Base-by-base conservation (phyloP, 1,139 yeast genomes). In the Geotrichum aggregatum region DNA sequence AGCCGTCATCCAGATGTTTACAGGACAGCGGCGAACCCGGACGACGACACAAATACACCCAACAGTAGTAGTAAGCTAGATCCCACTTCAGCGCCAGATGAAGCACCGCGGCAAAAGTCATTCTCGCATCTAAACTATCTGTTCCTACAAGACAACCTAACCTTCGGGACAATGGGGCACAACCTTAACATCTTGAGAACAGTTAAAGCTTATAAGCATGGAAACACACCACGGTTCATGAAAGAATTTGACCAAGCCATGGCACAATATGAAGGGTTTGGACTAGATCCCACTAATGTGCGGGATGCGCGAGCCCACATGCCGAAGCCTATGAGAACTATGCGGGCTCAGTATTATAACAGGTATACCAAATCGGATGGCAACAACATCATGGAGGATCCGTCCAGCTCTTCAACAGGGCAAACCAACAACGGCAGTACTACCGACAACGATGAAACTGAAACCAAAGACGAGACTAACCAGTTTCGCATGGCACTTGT, bases 21-120 rank as follows among this genome's bases (percentile, higher is more conserved):
- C 44, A 56, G 8, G 44, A 55, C 10, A 40, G 35, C 11, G 38
- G 44, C 2, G 34, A 38, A 1, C 26, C 28, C 5, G 59, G 56
- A 49, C 24, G 38, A 13, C 8, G 28, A 24, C 5, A 24, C 7
- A 5, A 24, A 24, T 24, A 24, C 5, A 8, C 8, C 8, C 8
- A 11, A 5, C 6, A 36, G n/a, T 13, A 18, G 21, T n/a, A 11
- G 35, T 4, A 33, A 33, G 11, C 31, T 8, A 11, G 11, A 11
- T 7, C 31, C 31, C 10, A 8, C 10, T 28, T 28, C 11, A 28
- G 11, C 31, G 7, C 31, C 31, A 39, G 24, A 3, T 19, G 24
- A 4, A 18, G 41, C n/a, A 7, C 28, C 43, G 43, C 22, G 19
- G 6, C 22, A 19, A 40, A 40, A 24, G 28, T 24, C 28, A 24